These are phyloP conservation scores for Ophiognomonia clavigignenti-juglandacearum DNA, from an alignment of 2,329 filamentous ascomycete species.

Conservation along the genomic window DNA sequence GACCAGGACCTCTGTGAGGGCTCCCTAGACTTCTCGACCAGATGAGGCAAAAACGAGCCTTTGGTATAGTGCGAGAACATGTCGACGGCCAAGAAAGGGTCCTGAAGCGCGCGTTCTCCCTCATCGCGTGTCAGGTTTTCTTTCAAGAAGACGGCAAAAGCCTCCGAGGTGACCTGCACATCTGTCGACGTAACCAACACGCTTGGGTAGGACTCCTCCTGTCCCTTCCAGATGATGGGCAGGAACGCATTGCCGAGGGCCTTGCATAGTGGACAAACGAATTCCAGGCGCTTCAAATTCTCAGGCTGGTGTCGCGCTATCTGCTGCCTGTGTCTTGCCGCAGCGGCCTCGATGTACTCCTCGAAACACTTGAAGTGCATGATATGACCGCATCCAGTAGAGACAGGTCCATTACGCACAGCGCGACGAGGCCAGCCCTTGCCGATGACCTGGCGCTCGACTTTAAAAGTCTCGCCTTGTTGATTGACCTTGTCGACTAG, in stretches of 20 bases:
- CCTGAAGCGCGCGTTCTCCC: neutral
- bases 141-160: conserved; percentile 62
- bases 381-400: conserved; percentile 91
- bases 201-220: conserved; percentile 78
- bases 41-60: conserved; percentile 31
- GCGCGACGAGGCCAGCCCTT: conserved; percentile 76
- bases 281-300: conserved; percentile 72
- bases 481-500: conserved; percentile 71
- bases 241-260: conserved; percentile 92
- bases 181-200: conserved; percentile 52
- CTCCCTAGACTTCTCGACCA: conserved; percentile 35
- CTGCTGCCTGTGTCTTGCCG: conserved; percentile 80
- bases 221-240: conserved; percentile 91
- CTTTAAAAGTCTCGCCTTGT: conserved; percentile 63
- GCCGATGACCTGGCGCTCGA: conserved; percentile 77
- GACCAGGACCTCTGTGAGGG: too few relatives aligned
- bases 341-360: conserved; percentile 78
- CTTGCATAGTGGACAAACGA: conserved; percentile 95
- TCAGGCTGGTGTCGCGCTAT: conserved; percentile 95
- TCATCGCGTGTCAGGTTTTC: conserved; percentile 10
- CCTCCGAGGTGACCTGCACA: conserved; percentile 20
- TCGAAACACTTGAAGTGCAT: conserved; percentile 99
- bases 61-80: conserved; percentile 35
- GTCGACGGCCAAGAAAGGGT: conserved; percentile 20
- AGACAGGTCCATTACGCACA: conserved; percentile 70